Conservation (phyloP, 1,284 basidiomycete genomes). For the Cutaneotrichosporon sp. region DNA sequence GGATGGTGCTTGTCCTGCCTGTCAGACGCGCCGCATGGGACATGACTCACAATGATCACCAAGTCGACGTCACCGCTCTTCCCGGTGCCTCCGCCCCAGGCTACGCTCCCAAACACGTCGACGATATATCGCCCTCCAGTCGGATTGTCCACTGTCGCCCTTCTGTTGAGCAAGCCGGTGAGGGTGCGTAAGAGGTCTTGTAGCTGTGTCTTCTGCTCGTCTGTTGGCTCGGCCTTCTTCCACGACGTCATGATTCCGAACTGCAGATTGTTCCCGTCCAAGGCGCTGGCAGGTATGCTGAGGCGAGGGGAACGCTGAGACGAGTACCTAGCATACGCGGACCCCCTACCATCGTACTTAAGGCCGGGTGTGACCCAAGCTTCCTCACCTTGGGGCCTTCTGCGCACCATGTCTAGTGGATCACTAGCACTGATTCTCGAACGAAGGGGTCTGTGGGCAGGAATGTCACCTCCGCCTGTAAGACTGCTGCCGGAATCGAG, state of each 20-base stretch:
- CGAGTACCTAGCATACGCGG: conserved; percentile 6
- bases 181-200: conserved; percentile 3
- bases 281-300: background rate
- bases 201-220: background rate
- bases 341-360: background rate
- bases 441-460: background rate
- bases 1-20: conserved; percentile 35
- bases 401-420: background rate
- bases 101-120: conserved; percentile 53
- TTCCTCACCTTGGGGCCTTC: background rate
- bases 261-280: background rate
- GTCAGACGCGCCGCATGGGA: conserved; percentile 13
- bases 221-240: conserved; percentile 6
- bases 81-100: conserved; percentile 51
- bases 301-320: background rate
- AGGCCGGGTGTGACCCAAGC: background rate
- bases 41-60: conserved; percentile 39
- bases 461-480: background rate
- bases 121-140: conserved; percentile 36
- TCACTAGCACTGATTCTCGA: background rate
- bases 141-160: background rate
- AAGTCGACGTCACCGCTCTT: conserved; percentile 47
- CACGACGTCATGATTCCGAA: conserved; percentile 10
- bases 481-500: background rate
- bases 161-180: background rate